Percentiles rank a stretch among this genome's conserved stretches.
Conservation (phyloP, 148 eudicot species). For the Chenopodium quinoa region DNA sequence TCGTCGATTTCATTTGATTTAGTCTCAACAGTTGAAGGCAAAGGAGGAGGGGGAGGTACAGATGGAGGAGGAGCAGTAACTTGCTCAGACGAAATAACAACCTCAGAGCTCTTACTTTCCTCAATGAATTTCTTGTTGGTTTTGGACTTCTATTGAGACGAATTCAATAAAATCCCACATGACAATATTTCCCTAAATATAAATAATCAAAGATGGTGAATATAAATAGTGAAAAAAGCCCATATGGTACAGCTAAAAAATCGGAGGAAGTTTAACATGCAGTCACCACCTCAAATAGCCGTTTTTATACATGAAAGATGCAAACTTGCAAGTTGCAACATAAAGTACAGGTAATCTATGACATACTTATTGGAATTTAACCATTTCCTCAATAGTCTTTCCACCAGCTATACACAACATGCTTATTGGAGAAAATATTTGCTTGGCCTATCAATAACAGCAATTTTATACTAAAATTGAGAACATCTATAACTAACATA, state of each 20-base stretch:
- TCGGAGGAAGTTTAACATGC: neutral
- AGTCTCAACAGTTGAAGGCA: constrained; percentile 30
- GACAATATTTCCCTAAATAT: too few relatives aligned
- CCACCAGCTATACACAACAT: too few relatives aligned
- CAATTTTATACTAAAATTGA: neutral
- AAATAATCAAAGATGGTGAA: too few relatives aligned
- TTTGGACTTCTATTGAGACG: constrained; percentile 34
- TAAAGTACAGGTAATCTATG: neutral
- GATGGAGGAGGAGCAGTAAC: constrained; percentile 18
- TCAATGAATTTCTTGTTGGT: constrained; percentile 48
- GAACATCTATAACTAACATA: neutral
- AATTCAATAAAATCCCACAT: too few relatives aligned
- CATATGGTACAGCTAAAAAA: too few relatives aligned
- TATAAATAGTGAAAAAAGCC: too few relatives aligned
- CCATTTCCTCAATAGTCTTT: too few relatives aligned
- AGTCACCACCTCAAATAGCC: neutral
- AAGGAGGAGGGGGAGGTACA: constrained; percentile 16
- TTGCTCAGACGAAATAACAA: constrained; percentile 30
- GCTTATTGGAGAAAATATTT: neutral
- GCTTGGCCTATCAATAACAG: neutral
- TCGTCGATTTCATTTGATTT: constrained; percentile 45
- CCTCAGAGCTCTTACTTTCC: constrained; percentile 36
- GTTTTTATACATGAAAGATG: neutral
- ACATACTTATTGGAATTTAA: too few relatives aligned
- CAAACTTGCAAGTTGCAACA: neutral